Evolutionary conservation across 345 rosid species (phyloP), one percentile per base, ranked within the genome.

Genomic region (Brassica carinata): DNA sequence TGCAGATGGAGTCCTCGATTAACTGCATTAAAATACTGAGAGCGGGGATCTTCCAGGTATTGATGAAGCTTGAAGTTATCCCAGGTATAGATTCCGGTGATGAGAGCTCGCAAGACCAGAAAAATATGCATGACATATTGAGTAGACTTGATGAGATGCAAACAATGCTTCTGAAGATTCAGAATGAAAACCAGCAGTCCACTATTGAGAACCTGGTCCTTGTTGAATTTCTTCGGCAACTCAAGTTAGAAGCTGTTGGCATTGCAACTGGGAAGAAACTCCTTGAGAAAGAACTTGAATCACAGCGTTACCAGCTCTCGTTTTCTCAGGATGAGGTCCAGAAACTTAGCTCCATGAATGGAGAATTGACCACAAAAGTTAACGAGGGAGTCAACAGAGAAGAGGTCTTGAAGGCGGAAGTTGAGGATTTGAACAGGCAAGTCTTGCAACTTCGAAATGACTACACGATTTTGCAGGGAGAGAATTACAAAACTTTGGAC

Each of bases 131-230:
- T 59, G 45, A 51, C 70, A 73, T 92, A 55, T 79, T 83, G 75
- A 18, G 67, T 68, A 88, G 86, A 80, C 87, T 93, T 77, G 82
- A 85, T 85, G 86, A 83, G 72, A 83, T 85, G 83, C 92, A 89
- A 74, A 82, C 79, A 53, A 77, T 87, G 74, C 87, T 91, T 65
- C 67, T n/a, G n/a, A n/a, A n/a, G n/a, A n/a, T n/a, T n/a, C n/a
- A n/a, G n/a, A n/a, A 88, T 78, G 90, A 93, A 81, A 88, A 90
- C 79, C 94, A 90, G 58, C 80, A 45, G 73, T 77, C 80, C 61
- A 5, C 74, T 63, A 81, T 88, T 69, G 94, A 92, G 83, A 92
- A 90, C 40, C 80, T 87, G 8, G 87, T 92, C 78, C 88, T 94
- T 71, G 78, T 83, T 80, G 85, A 89, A 45, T 81, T 92, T 75